Conservation (phyloP, 1,284 basidiomycete genomes). For the Farysia itapuensis region DNA sequence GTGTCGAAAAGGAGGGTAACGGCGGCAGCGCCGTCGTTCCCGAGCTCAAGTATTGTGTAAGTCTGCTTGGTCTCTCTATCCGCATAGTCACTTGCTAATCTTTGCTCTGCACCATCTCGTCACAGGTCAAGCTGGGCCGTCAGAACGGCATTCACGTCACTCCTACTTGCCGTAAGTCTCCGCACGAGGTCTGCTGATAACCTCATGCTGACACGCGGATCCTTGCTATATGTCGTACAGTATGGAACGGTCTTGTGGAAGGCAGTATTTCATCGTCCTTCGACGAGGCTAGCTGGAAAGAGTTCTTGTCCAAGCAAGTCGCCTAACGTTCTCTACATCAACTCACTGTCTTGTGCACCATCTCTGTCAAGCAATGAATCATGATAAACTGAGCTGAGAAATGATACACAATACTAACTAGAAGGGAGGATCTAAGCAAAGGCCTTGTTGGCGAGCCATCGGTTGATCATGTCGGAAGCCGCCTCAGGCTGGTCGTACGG, state of each 20-base stretch:
- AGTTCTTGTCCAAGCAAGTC: constrained; percentile 74
- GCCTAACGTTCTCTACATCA: constrained; percentile 2
- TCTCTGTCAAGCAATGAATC: no score
- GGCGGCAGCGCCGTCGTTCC: constrained; percentile 76
- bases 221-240: constrained; percentile 1
- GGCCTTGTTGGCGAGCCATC: constrained; percentile 65
- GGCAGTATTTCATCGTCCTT: constrained; percentile 79
- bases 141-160: constrained; percentile 92
- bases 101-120: not conserved
- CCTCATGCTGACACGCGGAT: not conserved
- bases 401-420: no score
- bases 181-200: not conserved
- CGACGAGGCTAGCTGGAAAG: constrained; percentile 79
- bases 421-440: no score
- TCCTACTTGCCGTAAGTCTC: constrained; percentile 68
- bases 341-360: no score
- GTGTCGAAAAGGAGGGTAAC: constrained; percentile 70
- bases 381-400: no score
- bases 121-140: constrained; percentile 74
- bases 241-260: constrained; percentile 70
- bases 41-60: constrained; percentile 75
- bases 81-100: not conserved
- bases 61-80: no score
- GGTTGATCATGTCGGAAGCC: constrained; percentile 67
- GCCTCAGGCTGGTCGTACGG: constrained; percentile 80